phyloP scores from a whole-genome alignment of 768 basidiomycete species.

The Lactifluus rugatus region DNA sequence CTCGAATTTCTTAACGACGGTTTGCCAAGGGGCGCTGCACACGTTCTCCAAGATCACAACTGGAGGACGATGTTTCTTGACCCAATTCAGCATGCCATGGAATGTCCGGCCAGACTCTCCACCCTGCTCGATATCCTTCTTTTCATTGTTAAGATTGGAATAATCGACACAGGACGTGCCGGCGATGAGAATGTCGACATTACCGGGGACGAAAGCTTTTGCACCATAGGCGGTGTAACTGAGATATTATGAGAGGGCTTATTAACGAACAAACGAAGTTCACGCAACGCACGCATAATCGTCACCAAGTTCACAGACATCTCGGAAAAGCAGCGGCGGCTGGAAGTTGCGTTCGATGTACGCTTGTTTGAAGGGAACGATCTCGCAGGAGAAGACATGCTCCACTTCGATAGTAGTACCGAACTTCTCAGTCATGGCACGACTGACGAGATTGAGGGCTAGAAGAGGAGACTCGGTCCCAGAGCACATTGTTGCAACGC shows the following conservation, averaged over 20 bases:
- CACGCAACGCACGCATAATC: slow-evolving; percentile 52
- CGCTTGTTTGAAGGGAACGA: slow-evolving; percentile 94
- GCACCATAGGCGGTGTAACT: slow-evolving; percentile 93
- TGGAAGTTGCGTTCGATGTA: slow-evolving; percentile 96
- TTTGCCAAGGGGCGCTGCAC: slow-evolving; percentile 78
- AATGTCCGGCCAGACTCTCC: slow-evolving; percentile 94
- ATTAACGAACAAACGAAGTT: slow-evolving; percentile 2
- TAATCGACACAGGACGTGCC: slow-evolving; percentile 97
- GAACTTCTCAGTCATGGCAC: slow-evolving; percentile 61
- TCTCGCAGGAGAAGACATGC: slow-evolving; percentile 95
- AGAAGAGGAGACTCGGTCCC: slow-evolving; percentile 93
- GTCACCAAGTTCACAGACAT: slow-evolving; percentile 83
- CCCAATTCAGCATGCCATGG: slow-evolving; percentile 91
- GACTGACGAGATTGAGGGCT: slow-evolving; percentile 76
- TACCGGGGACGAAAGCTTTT: slow-evolving; percentile 73
- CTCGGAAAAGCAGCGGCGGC: slow-evolving; percentile 85
- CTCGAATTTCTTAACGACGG: slow-evolving; percentile 68
- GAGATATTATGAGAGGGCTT: not conserved
- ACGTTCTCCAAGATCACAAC: slow-evolving; percentile 96
- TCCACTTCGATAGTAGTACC: slow-evolving; percentile 60
- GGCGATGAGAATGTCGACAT: slow-evolving; percentile 84
- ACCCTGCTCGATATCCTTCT: slow-evolving; percentile 79
- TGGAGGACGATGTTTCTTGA: slow-evolving; percentile 74
- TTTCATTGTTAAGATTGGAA: slow-evolving; percentile 89
- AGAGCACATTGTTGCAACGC: slow-evolving; percentile 96